A percentile compares a stretch with the other conserved stretches of the same genome.
Evolutionary conservation across 1,139 yeast species (phyloP).

Genomic region (Lodderomyces margitis): DNA sequence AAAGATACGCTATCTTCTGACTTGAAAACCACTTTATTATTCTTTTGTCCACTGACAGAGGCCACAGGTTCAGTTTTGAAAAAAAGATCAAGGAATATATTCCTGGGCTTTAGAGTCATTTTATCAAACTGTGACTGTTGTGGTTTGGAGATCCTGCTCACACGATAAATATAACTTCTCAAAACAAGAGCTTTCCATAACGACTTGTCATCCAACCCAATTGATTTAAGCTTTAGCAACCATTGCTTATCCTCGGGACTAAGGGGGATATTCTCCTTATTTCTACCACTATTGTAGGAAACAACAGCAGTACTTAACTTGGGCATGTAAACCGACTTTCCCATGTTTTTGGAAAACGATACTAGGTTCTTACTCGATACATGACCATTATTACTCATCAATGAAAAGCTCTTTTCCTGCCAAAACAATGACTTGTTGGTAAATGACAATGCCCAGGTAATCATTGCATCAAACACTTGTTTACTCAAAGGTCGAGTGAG

Average conservation of each 20-base stretch:
- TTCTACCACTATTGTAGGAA: constrained; percentile 17
- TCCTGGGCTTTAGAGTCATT: constrained; percentile 43
- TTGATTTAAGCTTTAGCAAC: constrained; percentile 63
- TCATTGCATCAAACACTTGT: constrained; percentile 61
- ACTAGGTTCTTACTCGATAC: constrained; percentile 9
- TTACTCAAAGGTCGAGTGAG: constrained; percentile 66
- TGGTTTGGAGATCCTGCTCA: constrained; percentile 35
- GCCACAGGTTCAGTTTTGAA: constrained; percentile 45
- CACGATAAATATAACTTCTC: constrained; percentile 64
- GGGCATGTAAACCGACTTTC: constrained; percentile 40
- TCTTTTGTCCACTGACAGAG: constrained; percentile 13
- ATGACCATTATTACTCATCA: constrained; percentile 11
- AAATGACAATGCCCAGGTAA: constrained; percentile 71
- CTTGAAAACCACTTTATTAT: constrained; percentile 3
- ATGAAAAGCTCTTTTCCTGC: constrained; percentile 31
- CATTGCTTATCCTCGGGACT: constrained; percentile 73
- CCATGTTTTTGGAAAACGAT: constrained; percentile 33
- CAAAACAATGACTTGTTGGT: constrained; percentile 70
- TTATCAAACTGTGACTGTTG: not conserved
- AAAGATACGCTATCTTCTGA: constrained; percentile 19
- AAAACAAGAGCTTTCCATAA: constrained; percentile 79
- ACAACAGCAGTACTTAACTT: constrained; percentile 18
- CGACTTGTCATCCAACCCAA: constrained; percentile 71
- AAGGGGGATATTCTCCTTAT: constrained; percentile 21
- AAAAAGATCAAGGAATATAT: constrained; percentile 63